These are phyloP conservation scores for Mrakiaceae sp. DNA, from an alignment of 1,284 basidiomycete genomes.

Conservation along the genomic window DNA sequence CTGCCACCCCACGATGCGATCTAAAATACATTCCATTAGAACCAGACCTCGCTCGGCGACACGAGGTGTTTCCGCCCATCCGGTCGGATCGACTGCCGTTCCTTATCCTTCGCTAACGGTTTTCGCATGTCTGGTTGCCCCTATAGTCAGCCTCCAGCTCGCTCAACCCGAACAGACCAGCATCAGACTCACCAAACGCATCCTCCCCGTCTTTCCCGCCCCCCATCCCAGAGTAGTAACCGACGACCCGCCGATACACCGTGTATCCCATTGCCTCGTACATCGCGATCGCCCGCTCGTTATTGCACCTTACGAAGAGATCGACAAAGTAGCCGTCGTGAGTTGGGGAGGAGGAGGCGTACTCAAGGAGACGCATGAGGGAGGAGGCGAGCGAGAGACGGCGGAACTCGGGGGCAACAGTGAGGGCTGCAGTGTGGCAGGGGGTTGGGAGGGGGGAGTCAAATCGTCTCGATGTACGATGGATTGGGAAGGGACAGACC, in stretches of 20 bases:
- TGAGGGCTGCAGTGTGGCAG: conserved; percentile 44
- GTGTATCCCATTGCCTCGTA: conserved; percentile 79
- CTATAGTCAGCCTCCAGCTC: not conserved
- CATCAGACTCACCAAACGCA: conserved; percentile 13
- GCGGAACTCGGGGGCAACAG: conserved; percentile 82
- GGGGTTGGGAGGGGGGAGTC: not conserved
- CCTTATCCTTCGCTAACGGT: conserved; percentile 6
- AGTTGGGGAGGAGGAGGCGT: conserved; percentile 54
- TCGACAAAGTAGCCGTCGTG: conserved; percentile 79
- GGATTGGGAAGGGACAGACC: not conserved
- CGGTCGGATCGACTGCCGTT: conserved; percentile 6
- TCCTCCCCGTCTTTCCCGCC: conserved; percentile 68
- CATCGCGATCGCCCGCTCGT: conserved; percentile 63
- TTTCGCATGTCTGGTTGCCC: conserved; percentile 15
- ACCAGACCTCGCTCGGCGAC: conserved; percentile 13
- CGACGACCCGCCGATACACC: conserved; percentile 68
- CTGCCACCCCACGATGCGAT: no score
- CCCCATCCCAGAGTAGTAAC: conserved; percentile 67
- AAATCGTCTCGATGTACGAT: not conserved
- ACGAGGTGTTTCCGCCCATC: conserved; percentile 5
- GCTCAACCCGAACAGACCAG: not conserved
- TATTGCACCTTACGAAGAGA: conserved; percentile 63
- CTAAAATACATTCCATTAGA: not conserved
- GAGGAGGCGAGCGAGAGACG: conserved; percentile 66
- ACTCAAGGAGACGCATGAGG: conserved; percentile 71